Percentiles rank a stretch among this genome's conserved stretches.
Evolutionary conservation across 2,329 filamentous ascomycete genomes (phyloP).

Genomic region (Xylariaceae sp.): DNA sequence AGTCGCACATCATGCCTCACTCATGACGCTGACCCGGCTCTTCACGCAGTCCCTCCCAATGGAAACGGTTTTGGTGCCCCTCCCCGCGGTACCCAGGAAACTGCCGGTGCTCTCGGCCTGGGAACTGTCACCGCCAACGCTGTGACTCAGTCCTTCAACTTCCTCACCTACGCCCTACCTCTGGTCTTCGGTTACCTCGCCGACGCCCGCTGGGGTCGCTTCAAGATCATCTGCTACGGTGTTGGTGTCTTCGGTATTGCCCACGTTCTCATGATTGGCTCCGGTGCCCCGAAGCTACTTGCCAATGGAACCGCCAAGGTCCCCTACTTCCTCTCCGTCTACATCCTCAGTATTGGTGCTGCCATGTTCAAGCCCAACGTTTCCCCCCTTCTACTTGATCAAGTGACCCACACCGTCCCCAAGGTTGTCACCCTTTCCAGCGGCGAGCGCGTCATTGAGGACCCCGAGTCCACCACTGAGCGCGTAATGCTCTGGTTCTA

Average conservation of each 20-base stretch:
- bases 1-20: background rate
- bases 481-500: slow-evolving; percentile 64
- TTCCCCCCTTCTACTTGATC: slow-evolving; percentile 61
- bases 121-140: slow-evolving; percentile 50
- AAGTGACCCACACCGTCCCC: slow-evolving; percentile 52
- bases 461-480: slow-evolving; percentile 58
- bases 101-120: slow-evolving; percentile 54
- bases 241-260: slow-evolving; percentile 62
- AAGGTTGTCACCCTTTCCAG: slow-evolving; percentile 45
- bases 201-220: slow-evolving; percentile 65
- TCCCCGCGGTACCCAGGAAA: slow-evolving; percentile 37
- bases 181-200: slow-evolving; percentile 53
- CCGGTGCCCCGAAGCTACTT: slow-evolving; percentile 44
- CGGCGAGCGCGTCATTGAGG: slow-evolving; percentile 63
- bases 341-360: slow-evolving; percentile 53
- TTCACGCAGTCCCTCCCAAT: slow-evolving; percentile 41
- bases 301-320: slow-evolving; percentile 42
- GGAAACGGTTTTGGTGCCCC: slow-evolving; percentile 44
- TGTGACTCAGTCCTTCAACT: slow-evolving; percentile 48
- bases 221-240: slow-evolving; percentile 64
- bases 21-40: background rate
- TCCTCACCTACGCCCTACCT: slow-evolving; percentile 54
- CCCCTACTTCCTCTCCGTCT: slow-evolving; percentile 49
- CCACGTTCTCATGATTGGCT: slow-evolving; percentile 61
- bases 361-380: slow-evolving; percentile 70